phyloP scores from a whole-genome alignment of 2,329 filamentous ascomycete genomes.

The Thelonectria blattea region DNA sequence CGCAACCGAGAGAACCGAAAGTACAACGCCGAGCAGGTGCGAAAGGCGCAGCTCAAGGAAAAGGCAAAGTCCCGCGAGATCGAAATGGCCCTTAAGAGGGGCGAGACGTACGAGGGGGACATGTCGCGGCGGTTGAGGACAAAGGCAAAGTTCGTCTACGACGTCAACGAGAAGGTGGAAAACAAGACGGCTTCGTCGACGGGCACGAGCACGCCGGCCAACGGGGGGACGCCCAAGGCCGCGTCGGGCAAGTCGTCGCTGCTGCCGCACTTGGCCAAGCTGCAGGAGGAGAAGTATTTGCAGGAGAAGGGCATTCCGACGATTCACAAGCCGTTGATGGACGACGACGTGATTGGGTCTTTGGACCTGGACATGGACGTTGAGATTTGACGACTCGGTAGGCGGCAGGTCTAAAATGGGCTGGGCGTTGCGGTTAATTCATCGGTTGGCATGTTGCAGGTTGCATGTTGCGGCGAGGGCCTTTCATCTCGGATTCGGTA shows the following conservation, averaged over 20 bases:
- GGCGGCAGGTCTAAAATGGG: too few species aligned
- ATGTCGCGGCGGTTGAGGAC: constrained; percentile 68
- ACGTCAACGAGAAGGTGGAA: constrained; percentile 59
- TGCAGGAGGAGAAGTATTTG: constrained; percentile 57
- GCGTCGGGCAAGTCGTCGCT: constrained; percentile 50
- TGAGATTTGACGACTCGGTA: constrained; percentile 74
- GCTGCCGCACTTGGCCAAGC: constrained; percentile 60
- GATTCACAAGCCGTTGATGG: constrained; percentile 80
- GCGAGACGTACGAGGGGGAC: constrained; percentile 66
- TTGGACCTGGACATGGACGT: constrained; percentile 93
- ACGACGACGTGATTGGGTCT: constrained; percentile 90
- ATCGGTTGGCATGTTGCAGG: too few species aligned
- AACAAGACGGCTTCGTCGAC: constrained; percentile 56
- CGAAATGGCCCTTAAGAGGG: constrained; percentile 66
- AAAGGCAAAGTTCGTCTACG: constrained; percentile 71
- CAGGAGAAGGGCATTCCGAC: constrained; percentile 68
- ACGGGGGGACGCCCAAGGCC: constrained; percentile 58
- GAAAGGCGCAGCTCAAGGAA: constrained; percentile 87
- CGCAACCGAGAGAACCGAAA: constrained; percentile 86
- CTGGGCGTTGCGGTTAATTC: constrained; percentile 15
- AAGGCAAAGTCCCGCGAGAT: constrained; percentile 66
- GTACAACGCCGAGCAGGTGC: constrained; percentile 86
- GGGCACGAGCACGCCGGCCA: constrained; percentile 58
- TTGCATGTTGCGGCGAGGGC: constrained; percentile 1
- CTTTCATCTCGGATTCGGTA: constrained; percentile 7